These are phyloP conservation scores for Hyphopichia buzzinii DNA, from an alignment of 1,139 yeast species.

Conservation along the genomic window DNA sequence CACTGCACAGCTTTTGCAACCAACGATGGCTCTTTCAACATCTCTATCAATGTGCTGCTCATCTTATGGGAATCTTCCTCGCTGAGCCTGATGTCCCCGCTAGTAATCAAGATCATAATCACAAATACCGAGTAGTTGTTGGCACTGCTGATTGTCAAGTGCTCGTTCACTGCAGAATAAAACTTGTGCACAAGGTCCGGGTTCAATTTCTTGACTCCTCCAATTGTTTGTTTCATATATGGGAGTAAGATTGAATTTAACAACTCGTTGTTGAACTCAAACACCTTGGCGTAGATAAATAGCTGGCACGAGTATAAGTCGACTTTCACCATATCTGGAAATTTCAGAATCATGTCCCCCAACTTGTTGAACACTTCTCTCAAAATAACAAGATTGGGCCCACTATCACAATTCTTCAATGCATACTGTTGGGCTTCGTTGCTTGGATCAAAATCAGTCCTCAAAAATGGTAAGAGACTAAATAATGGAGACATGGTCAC, in stretches of 20 bases:
- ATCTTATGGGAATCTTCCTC: slow-evolving; percentile 30
- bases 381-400: slow-evolving; percentile 38
- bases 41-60: slow-evolving; percentile 33
- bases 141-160: slow-evolving; percentile 20
- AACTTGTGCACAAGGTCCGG: slow-evolving; percentile 33
- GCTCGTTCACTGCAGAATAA: slow-evolving; percentile 31
- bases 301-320: slow-evolving; percentile 73
- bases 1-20: slow-evolving; percentile 56
- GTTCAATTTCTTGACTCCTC: slow-evolving; percentile 26
- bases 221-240: slow-evolving; percentile 49
- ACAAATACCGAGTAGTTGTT: slow-evolving; percentile 52
- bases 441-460: slow-evolving; percentile 40
- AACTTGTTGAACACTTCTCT: slow-evolving; percentile 55
- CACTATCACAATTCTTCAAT: slow-evolving; percentile 32
- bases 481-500: slow-evolving; percentile 68
- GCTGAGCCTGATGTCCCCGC: slow-evolving; percentile 43
- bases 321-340: slow-evolving; percentile 64
- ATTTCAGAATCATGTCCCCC: slow-evolving; percentile 57
- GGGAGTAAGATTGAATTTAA: slow-evolving; percentile 57
- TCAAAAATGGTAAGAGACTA: slow-evolving; percentile 58
- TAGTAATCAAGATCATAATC: slow-evolving; percentile 57
- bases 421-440: slow-evolving; percentile 31
- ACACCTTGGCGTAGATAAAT: slow-evolving; percentile 59
- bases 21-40: slow-evolving; percentile 26
- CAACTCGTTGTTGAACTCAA: slow-evolving; percentile 46